Conservation (phyloP, 202 grass and related monocot genomes). For the Dendrocalamus latiflorus region DNA sequence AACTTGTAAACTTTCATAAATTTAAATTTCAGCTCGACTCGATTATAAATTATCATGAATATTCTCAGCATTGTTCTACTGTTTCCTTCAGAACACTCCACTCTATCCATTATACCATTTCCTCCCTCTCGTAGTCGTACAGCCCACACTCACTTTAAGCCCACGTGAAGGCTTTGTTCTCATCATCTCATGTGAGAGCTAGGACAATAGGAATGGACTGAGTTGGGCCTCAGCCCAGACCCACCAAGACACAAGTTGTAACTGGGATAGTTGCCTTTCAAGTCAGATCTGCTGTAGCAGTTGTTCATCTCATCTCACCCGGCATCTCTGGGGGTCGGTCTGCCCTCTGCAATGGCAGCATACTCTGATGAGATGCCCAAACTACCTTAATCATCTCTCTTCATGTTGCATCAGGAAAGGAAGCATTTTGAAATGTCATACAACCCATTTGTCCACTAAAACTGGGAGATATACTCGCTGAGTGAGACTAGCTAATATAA, state of each 20-base stretch:
- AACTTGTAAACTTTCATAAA: too few species aligned
- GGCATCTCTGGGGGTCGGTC: neutral
- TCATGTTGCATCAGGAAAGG: neutral
- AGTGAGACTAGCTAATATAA: neutral
- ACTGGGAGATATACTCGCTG: neutral
- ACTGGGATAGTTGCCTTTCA: neutral
- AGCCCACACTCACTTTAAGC: conserved; percentile 26
- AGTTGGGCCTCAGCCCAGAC: neutral
- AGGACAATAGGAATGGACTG: neutral
- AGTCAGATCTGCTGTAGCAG: neutral
- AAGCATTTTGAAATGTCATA: neutral
- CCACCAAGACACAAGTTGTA: neutral
- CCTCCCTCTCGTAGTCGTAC: neutral
- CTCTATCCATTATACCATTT: neutral
- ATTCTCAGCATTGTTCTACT: too few species aligned
- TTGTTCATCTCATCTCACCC: neutral
- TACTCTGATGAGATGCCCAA: neutral
- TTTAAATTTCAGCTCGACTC: too few species aligned
- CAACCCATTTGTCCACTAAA: too few species aligned
- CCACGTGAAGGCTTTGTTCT: conserved; percentile 42
- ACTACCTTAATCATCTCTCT: neutral
- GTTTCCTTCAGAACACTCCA: neutral
- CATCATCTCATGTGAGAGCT: neutral
- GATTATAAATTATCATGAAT: too few species aligned
- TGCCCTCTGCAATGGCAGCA: neutral